phyloP scores from a whole-genome alignment of 2,329 filamentous ascomycete genomes.

The Talaromyces rugulosus region DNA sequence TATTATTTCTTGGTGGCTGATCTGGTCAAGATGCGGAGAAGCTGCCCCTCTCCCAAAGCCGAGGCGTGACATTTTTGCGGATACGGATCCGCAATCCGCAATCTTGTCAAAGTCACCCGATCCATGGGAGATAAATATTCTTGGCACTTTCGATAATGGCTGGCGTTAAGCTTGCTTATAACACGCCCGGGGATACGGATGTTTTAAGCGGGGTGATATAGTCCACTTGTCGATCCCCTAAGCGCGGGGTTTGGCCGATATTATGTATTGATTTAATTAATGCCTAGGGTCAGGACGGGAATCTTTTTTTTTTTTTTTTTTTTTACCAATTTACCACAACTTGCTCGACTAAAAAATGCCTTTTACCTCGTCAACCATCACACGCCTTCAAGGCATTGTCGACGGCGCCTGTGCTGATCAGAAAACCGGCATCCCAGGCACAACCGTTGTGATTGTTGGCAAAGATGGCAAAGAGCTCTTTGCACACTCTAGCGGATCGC shows the following conservation, averaged over 20 bases:
- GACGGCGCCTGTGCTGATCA: slow-evolving; percentile 20
- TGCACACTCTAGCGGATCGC: slow-evolving; percentile 46
- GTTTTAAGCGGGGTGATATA: background rate
- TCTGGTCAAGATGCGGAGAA: background rate
- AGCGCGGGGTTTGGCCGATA: no score
- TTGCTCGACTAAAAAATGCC: background rate
- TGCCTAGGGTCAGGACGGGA: background rate
- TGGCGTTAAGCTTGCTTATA: no score
- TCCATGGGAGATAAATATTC: no score
- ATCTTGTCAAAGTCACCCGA: no score
- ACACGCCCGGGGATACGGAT: background rate
- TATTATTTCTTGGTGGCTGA: background rate
- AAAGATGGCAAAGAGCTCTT: slow-evolving; percentile 47
- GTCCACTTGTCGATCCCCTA: background rate
- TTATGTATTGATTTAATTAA: background rate
- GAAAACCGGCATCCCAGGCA: slow-evolving; percentile 42
- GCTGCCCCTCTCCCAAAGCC: background rate
- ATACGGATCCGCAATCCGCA: no score
- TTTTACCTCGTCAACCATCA: background rate
- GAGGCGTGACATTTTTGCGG: no score
- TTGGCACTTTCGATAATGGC: no score
- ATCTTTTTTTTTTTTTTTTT: background rate
- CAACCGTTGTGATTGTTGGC: slow-evolving; percentile 45
- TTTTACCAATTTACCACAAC: background rate
- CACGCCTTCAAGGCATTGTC: background rate